A percentile compares a stretch with the other conserved stretches of the same genome.
These are phyloP conservation scores for Echites panduratus DNA, from an alignment of 257 asterid species.

Conservation along the genomic window DNA sequence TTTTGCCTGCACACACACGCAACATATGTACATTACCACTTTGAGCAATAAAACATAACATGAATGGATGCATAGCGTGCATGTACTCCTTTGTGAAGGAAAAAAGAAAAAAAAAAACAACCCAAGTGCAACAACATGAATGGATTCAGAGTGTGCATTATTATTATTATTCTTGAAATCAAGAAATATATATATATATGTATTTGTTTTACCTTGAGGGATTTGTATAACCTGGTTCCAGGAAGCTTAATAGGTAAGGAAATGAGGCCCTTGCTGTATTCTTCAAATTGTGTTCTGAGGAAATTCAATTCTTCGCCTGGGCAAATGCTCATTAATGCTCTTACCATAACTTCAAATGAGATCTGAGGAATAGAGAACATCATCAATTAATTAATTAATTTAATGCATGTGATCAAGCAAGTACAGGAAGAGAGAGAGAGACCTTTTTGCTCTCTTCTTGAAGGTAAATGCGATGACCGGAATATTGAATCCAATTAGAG, in stretches of 20 bases:
- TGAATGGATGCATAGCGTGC: too few relatives aligned
- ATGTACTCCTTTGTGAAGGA: too few relatives aligned
- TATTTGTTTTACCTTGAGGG: constrained; percentile 59
- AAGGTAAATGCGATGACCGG: constrained; percentile 30
- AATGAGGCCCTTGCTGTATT: constrained; percentile 80
- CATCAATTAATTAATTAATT: too few relatives aligned
- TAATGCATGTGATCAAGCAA: too few relatives aligned
- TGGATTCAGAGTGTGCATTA: too few relatives aligned
- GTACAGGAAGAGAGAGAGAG: not conserved
- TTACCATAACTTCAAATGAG: constrained; percentile 76
- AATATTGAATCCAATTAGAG: constrained; percentile 47
- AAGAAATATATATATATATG: too few relatives aligned
- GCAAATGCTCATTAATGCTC: constrained; percentile 62
- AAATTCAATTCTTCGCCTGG: constrained; percentile 71
- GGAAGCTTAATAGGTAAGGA: constrained; percentile 91
- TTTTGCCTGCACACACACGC: constrained; percentile 55
- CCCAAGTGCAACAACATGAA: not conserved
- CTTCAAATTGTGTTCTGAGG: constrained; percentile 68
- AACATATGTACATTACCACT: not conserved
- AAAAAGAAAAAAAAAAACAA: not conserved
- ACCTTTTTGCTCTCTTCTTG: constrained; percentile 86
- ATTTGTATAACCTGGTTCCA: constrained; percentile 72
- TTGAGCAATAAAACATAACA: not conserved
- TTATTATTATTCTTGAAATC: too few relatives aligned
- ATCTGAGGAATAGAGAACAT: constrained; percentile 37